Conservation (phyloP, 2,329 filamentous ascomycete species). For the Amesomyces nigricolor region DNA sequence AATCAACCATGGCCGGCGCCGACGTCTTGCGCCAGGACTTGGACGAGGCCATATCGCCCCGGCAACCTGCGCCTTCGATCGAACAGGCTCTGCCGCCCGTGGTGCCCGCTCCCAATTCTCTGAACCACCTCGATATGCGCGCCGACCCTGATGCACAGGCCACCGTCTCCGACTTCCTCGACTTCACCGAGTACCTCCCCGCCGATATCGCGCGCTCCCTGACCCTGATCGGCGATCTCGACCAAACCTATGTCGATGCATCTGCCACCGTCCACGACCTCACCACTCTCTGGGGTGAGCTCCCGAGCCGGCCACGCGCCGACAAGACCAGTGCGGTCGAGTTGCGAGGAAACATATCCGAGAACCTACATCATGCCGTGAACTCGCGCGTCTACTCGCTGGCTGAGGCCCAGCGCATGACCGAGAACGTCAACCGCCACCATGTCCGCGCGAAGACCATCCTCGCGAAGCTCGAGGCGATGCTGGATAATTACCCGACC, state of each 20-base stretch:
- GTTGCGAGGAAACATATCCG: slow-evolving; percentile 56
- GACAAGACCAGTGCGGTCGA: slow-evolving; percentile 44
- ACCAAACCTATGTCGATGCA: slow-evolving; percentile 51
- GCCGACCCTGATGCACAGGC: slow-evolving; percentile 62
- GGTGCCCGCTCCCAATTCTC: slow-evolving; percentile 32
- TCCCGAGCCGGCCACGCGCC: slow-evolving; percentile 44
- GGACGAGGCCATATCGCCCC: slow-evolving; percentile 34
- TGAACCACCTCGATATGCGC: slow-evolving; percentile 45
- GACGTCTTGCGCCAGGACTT: slow-evolving; percentile 21
- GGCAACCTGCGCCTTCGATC: slow-evolving; percentile 32
- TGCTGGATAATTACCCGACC: slow-evolving; percentile 55
- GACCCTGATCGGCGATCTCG: slow-evolving; percentile 59
- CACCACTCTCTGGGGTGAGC: slow-evolving; percentile 51
- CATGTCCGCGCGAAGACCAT: slow-evolving; percentile 55
- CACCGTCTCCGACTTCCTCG: slow-evolving; percentile 64
- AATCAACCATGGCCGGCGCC: slow-evolving; percentile 12
- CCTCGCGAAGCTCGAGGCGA: slow-evolving; percentile 52
- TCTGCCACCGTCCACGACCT: slow-evolving; percentile 52
- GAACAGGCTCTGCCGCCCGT: slow-evolving; percentile 31
- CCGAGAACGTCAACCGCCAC: slow-evolving; percentile 58
- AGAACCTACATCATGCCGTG: slow-evolving; percentile 49
- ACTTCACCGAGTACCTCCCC: slow-evolving; percentile 64
- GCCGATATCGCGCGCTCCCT: slow-evolving; percentile 61
- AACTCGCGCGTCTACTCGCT: slow-evolving; percentile 53
- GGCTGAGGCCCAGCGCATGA: slow-evolving; percentile 58